Evolutionary conservation across 2,329 filamentous ascomycete species (phyloP).

Genomic region (Aspergillus hiratsukae): DNA sequence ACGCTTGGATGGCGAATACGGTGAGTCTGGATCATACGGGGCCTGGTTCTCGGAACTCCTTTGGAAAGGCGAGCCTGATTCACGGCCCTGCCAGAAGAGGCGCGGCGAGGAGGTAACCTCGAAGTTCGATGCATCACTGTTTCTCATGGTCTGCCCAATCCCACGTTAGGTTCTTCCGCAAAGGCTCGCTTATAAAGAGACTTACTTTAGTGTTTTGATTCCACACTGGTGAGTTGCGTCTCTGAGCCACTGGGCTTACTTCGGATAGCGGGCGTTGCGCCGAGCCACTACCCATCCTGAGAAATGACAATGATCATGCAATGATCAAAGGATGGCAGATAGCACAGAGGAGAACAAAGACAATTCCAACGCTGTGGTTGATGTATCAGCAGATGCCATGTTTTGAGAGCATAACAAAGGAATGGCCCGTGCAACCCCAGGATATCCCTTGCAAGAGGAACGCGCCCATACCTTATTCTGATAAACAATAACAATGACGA

Average conservation of each 20-base stretch:
- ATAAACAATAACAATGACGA: constrained; percentile 16
- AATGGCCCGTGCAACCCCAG: background rate
- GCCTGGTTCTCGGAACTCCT: constrained; percentile 66
- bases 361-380: constrained; percentile 11
- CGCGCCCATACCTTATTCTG: constrained; percentile 17
- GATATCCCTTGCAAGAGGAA: constrained; percentile 16
- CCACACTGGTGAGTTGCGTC: constrained; percentile 90
- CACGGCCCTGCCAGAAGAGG: constrained; percentile 80
- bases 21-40: constrained; percentile 55
- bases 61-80: constrained; percentile 62
- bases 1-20: constrained; percentile 70
- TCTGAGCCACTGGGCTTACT: constrained; percentile 77
- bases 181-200: background rate
- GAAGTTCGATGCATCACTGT: constrained; percentile 74
- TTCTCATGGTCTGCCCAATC: constrained; percentile 61
- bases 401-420: constrained; percentile 7
- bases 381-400: constrained; percentile 13
- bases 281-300: constrained; percentile 56
- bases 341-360: constrained; percentile 9
- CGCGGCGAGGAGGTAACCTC: constrained; percentile 62
- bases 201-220: constrained; percentile 69
- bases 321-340: constrained; percentile 3
- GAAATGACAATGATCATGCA: background rate
- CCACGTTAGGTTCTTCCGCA: constrained; percentile 14
- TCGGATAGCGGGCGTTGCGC: constrained; percentile 77